These are phyloP conservation scores for Sugiyamaella lignohabitans DNA, from an alignment of 805 yeast species.

Conservation along the genomic window DNA sequence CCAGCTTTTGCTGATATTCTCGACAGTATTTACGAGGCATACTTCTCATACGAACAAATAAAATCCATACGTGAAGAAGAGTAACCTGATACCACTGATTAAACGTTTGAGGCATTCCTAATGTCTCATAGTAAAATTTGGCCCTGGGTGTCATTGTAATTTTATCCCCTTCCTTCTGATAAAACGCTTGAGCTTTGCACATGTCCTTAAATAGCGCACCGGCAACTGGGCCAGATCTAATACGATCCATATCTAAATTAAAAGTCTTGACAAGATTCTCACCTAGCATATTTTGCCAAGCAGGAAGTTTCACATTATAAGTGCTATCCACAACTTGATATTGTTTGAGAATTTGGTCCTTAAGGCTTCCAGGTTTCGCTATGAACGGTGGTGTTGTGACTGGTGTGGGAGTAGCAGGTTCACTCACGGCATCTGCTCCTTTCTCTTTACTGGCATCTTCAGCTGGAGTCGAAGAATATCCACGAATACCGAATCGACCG, in stretches of 20 bases:
- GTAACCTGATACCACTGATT: conserved; percentile 97
- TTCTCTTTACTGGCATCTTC: too few relatives aligned
- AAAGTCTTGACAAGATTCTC: conserved; percentile 38
- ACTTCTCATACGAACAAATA: conserved; percentile 92
- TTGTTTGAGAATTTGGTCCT: conserved; percentile 26
- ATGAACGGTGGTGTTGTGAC: background rate
- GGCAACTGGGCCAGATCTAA: conserved; percentile 91
- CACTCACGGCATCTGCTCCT: too few relatives aligned
- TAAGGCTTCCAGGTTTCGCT: conserved; percentile 21
- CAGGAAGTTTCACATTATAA: conserved; percentile 12
- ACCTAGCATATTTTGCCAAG: conserved; percentile 31
- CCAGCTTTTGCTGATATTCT: conserved; percentile 85
- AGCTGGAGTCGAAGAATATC: too few relatives aligned
- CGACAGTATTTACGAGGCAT: conserved; percentile 86
- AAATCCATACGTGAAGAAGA: conserved; percentile 84
- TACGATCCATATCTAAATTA: conserved; percentile 81
- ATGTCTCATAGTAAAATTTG: conserved; percentile 74
- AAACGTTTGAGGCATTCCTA: conserved; percentile 77
- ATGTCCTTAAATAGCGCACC: conserved; percentile 82
- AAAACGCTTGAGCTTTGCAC: conserved; percentile 72
- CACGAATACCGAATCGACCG: too few relatives aligned
- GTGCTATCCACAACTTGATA: conserved; percentile 23
- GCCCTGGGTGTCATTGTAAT: conserved; percentile 57
- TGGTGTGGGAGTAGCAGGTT: background rate
- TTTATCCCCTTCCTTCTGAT: conserved; percentile 19